Conservation (phyloP, 257 asterid genomes). For the Primulina eburnea region DNA sequence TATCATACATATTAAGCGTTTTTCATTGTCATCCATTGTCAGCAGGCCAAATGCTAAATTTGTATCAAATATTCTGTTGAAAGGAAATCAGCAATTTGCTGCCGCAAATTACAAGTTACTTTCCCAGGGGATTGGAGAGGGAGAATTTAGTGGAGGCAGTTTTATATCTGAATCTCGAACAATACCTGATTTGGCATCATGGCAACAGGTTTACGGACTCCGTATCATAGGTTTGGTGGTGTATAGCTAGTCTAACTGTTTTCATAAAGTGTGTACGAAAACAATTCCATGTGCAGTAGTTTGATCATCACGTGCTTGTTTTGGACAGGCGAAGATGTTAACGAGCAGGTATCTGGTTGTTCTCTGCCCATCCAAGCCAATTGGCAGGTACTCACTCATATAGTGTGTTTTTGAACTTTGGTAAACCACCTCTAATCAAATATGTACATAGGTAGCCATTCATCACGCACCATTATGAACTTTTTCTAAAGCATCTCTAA, state of each 20-base stretch:
- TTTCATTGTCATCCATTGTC: slow-evolving; percentile 15
- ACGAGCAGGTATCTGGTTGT: slow-evolving; percentile 43
- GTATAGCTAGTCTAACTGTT: slow-evolving; percentile 13
- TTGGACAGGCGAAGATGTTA: slow-evolving; percentile 55
- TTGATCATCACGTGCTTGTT: slow-evolving; percentile 25
- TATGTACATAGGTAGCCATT: not conserved
- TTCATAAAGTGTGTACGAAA: slow-evolving; percentile 3
- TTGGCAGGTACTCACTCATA: slow-evolving; percentile 46
- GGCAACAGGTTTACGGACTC: slow-evolving; percentile 53
- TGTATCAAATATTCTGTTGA: not conserved
- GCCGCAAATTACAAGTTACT: slow-evolving; percentile 38
- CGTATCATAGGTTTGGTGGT: slow-evolving; percentile 45
- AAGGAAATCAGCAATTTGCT: slow-evolving; percentile 45
- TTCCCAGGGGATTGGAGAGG: slow-evolving; percentile 33
- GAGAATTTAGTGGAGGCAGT: slow-evolving; percentile 36
- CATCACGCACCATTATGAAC: not conserved
- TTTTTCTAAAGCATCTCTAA: not conserved
- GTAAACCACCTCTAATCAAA: not conserved
- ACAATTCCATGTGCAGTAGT: slow-evolving; percentile 9
- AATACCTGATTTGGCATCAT: slow-evolving; percentile 44
- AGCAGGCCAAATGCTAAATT: slow-evolving; percentile 6
- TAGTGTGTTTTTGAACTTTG: not conserved
- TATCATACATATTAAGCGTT: slow-evolving; percentile 21
- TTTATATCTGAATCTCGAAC: slow-evolving; percentile 38
- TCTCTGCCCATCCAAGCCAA: slow-evolving; percentile 43